phyloP scores from a whole-genome alignment of 495 filamentous ascomycete species.

The Neurospora tetraspora region DNA sequence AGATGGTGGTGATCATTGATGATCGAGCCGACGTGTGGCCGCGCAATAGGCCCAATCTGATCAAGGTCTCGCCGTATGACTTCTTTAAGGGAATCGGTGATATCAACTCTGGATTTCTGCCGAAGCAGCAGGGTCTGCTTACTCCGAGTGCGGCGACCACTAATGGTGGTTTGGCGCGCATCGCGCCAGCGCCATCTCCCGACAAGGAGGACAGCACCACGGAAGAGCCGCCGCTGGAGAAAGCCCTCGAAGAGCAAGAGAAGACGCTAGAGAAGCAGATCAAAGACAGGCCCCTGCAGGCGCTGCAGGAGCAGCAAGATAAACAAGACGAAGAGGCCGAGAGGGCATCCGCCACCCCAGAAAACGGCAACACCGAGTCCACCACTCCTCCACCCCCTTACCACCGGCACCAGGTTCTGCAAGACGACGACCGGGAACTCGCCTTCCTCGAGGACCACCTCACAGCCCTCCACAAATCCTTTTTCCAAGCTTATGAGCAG shows the following conservation, averaged over 20 bases:
- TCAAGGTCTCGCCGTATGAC: slow-evolving; percentile 91
- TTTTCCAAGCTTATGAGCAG: slow-evolving; percentile 68
- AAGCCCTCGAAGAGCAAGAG: slow-evolving; percentile 62
- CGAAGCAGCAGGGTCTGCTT: slow-evolving; percentile 71
- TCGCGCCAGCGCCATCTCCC: slow-evolving; percentile 3
- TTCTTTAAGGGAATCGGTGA: slow-evolving; percentile 98
- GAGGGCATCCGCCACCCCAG: slow-evolving; percentile 32
- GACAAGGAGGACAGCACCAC: slow-evolving; percentile 7
- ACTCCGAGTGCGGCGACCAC: slow-evolving; percentile 17
- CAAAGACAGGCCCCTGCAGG: slow-evolving; percentile 73
- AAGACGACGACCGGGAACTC: slow-evolving; percentile 78
- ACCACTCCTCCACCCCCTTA: slow-evolving; percentile 30
- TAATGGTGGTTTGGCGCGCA: slow-evolving; percentile 4
- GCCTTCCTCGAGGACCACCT: slow-evolving; percentile 62
- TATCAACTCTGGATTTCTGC: slow-evolving; percentile 96
- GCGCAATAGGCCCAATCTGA: slow-evolving; percentile 83
- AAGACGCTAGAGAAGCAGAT: slow-evolving; percentile 81
- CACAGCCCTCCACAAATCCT: slow-evolving; percentile 60
- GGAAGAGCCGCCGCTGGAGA: slow-evolving; percentile 11
- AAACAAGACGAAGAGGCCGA: slow-evolving; percentile 63
- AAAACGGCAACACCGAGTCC: slow-evolving; percentile 18
- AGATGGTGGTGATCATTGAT: slow-evolving; percentile 99
- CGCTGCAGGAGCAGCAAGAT: slow-evolving; percentile 82
- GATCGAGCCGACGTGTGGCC: slow-evolving; percentile 96
- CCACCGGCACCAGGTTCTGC: slow-evolving; percentile 63